Conservation (phyloP, 768 basidiomycete genomes). For the Macrocybe gigantea region DNA sequence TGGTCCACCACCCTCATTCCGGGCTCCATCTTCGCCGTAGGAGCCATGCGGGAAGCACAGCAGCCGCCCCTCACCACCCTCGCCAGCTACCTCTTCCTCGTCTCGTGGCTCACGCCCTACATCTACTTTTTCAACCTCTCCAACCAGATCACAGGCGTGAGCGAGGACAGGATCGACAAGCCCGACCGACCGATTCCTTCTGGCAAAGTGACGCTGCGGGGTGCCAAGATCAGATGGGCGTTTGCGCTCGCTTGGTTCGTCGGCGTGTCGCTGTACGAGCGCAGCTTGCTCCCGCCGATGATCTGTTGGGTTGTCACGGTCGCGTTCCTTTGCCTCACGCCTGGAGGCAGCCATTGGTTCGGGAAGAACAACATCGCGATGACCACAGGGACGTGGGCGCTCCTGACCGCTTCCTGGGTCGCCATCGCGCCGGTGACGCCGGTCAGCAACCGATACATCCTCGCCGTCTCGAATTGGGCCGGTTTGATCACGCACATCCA, state of each 20-base stretch:
- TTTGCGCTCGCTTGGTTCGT: conserved; percentile 5
- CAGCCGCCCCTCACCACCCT: not conserved
- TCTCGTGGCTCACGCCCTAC: conserved; percentile 9
- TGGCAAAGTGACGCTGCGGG: conserved; percentile 11
- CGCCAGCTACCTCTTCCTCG: not conserved
- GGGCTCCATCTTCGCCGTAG: conserved; percentile 5
- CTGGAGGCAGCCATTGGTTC: conserved; percentile 13
- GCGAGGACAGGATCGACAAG: conserved; percentile 17
- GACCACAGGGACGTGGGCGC: conserved; percentile 11
- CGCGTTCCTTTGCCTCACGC: conserved; percentile 7
- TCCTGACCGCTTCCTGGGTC: conserved; percentile 8
- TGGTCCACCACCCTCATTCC: conserved; percentile 9
- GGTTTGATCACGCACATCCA: conserved; percentile 7
- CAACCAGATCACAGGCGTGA: conserved; percentile 14
- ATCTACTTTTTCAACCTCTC: conserved; percentile 15
- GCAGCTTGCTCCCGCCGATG: conserved; percentile 2
- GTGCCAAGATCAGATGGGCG: conserved; percentile 10
- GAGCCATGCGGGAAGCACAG: conserved; percentile 2
- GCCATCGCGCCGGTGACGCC: conserved; percentile 1
- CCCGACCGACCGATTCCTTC: conserved; percentile 16
- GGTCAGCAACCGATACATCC: not conserved
- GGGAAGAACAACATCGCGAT: conserved; percentile 9
- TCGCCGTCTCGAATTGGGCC: conserved; percentile 7
- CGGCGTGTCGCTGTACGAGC: conserved; percentile 2
- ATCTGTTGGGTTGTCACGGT: conserved; percentile 8